Base-by-base conservation (phyloP, 169 alveolate species). In the Plasmodium sp. region DNA sequence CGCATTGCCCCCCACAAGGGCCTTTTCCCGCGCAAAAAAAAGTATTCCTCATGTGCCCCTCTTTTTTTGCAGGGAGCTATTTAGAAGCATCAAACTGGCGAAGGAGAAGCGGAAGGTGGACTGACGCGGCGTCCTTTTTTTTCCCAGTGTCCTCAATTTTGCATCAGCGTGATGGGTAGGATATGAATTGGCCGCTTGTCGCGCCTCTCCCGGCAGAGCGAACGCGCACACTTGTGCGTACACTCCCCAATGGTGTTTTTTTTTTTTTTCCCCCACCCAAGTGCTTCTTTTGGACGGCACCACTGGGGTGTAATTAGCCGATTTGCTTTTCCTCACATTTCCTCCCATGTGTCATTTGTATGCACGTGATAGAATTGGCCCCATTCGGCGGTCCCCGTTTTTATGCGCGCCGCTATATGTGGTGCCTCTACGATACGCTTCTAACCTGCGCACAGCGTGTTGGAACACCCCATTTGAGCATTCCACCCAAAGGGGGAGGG, bases 101-200 rank as follows among this genome's bases (percentile, higher is more conserved):
- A 75, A 75, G 83, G 41, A 75, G 36, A 75, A 75, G 33, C 77
- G 5, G 77, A 67, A 67, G 77, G 43, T 67, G 39, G 77, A 67
- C n/a, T 67, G 39, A 31, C 5, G 39, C 9, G 14, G 12, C 5
- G 18, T 7, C 6, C 5, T 31, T 31, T 67, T 62, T 18, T n/a
- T 62, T 62, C 0, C 6, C 75, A 14, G 71, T 36, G 41, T 1
- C 4, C 41, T 1, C 41, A 0, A 36, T 36, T 2, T 36, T 36
- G 41, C 0, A 36, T 36, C 41, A 36, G 5, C 41, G 41, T 36
- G 5, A 36, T 36, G 41, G 4, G 5, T 1, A 3, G 2, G 5
- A 36, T 36, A 36, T 36, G 5, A 36, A 1, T 36, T 36, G 41
- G 41, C 41, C 41, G 41, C 41, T 36, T 34, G 41, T 3, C 3